Evolutionary conservation across 805 yeast genomes (phyloP).

Genomic region (Candida andamanensis): DNA sequence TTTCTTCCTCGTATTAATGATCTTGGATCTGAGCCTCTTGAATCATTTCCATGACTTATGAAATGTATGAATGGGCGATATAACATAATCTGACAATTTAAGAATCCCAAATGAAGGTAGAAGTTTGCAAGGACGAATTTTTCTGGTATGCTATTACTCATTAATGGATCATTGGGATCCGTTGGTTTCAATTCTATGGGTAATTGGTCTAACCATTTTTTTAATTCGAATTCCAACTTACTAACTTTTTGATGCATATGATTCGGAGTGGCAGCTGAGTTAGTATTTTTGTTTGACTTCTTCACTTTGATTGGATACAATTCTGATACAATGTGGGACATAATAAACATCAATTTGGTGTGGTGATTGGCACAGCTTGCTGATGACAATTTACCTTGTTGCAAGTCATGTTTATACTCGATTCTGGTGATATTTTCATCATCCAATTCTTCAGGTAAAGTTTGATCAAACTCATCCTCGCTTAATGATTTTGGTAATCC

Average conservation of each 20-base stretch:
- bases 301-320: constrained; percentile 67
- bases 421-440: constrained; percentile 77
- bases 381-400: constrained; percentile 55
- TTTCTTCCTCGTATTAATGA: constrained; percentile 72
- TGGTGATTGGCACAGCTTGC: constrained; percentile 83
- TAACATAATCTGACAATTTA: constrained; percentile 73
- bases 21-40: constrained; percentile 43
- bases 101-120: constrained; percentile 62
- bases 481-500: constrained; percentile 78
- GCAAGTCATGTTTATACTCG: constrained; percentile 46
- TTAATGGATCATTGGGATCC: constrained; percentile 40
- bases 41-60: constrained; percentile 49
- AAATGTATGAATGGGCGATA: constrained; percentile 89
- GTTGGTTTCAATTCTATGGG: constrained; percentile 73
- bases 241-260: constrained; percentile 46
- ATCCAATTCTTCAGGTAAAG: constrained; percentile 76
- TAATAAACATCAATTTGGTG: constrained; percentile 64
- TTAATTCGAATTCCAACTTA: constrained; percentile 61
- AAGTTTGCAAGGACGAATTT: constrained; percentile 70
- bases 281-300: constrained; percentile 10
- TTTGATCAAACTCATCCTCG: constrained; percentile 83
- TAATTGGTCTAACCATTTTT: constrained; percentile 64
- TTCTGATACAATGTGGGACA: constrained; percentile 65
- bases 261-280: constrained; percentile 20
- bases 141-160: constrained; percentile 33